phyloP scores from a whole-genome alignment of 805 yeast genomes.

The Kodamaea restingae region DNA sequence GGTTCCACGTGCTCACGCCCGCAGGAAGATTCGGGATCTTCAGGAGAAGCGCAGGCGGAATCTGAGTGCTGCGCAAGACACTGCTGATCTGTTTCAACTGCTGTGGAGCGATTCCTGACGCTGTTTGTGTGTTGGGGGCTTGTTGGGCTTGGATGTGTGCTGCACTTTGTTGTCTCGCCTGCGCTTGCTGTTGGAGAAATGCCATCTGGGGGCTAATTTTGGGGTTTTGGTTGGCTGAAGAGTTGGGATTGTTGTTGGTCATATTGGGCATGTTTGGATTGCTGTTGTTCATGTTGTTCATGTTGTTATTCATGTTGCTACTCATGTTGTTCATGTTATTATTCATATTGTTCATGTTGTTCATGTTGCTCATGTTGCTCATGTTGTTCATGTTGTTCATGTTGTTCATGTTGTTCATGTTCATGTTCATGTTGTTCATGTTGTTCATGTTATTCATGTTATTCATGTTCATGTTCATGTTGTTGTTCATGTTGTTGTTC shows the following conservation, averaged over 20 bases:
- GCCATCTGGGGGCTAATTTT: slow-evolving; percentile 19
- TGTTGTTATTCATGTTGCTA: slow-evolving; percentile 1
- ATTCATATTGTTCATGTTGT: slow-evolving; percentile 3
- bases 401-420: slow-evolving; percentile 9
- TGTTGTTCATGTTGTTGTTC: slow-evolving; percentile 1
- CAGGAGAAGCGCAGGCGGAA: slow-evolving; percentile 63
- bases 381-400: slow-evolving; percentile 6
- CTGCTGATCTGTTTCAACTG: slow-evolving; percentile 39
- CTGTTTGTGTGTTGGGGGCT: neutral
- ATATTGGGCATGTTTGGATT: slow-evolving; percentile 15
- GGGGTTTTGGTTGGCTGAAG: slow-evolving; percentile 6
- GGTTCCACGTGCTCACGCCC: slow-evolving; percentile 77
- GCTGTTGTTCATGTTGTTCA: slow-evolving; percentile 13
- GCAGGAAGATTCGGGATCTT: slow-evolving; percentile 76
- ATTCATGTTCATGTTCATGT: slow-evolving; percentile 4
- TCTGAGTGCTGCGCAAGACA: slow-evolving; percentile 59
- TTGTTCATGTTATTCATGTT: neutral
- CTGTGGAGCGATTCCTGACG: slow-evolving; percentile 9
- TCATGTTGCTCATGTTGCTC: slow-evolving; percentile 6
- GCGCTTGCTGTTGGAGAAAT: slow-evolving; percentile 44
- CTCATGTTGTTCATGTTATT: slow-evolving; percentile 18
- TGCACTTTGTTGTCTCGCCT: slow-evolving; percentile 48
- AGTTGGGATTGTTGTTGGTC: slow-evolving; percentile 1
- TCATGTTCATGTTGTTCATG: slow-evolving; percentile 7
- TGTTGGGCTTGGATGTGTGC: slow-evolving; percentile 34